These are phyloP conservation scores for Plasmodium malariae DNA, from an alignment of 169 alveolate genomes.

Conservation along the genomic window DNA sequence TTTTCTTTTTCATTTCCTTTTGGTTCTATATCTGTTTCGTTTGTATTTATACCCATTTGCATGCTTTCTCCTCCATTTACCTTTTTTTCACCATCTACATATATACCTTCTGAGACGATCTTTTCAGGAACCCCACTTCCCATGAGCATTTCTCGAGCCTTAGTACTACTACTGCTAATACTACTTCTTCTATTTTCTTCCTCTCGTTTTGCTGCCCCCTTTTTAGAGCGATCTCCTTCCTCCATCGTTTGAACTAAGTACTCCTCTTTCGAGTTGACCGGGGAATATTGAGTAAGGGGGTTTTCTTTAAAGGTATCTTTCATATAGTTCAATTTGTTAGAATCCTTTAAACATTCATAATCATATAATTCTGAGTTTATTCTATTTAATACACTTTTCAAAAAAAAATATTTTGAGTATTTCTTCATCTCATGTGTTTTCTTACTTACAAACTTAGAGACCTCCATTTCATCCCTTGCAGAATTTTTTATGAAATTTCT, in stretches of 20 bases:
- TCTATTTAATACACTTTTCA: slow-evolving; percentile 51
- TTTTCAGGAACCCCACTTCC: too few relatives aligned
- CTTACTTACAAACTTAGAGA: slow-evolving; percentile 20
- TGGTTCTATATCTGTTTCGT: not conserved
- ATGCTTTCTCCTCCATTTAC: too few relatives aligned
- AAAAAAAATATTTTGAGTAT: slow-evolving; percentile 58
- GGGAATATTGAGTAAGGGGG: not conserved
- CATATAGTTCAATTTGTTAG: slow-evolving; percentile 1
- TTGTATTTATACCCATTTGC: too few relatives aligned
- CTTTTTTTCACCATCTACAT: too few relatives aligned
- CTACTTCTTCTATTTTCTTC: not conserved
- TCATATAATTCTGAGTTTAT: slow-evolving; percentile 45
- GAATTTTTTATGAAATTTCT: slow-evolving; percentile 24
- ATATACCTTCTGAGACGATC: too few relatives aligned
- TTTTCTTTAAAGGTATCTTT: slow-evolving; percentile 10
- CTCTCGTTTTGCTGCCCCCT: not conserved
- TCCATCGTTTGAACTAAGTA: not conserved
- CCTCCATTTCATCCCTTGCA: not conserved
- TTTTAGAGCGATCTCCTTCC: not conserved
- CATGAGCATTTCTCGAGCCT: too few relatives aligned
- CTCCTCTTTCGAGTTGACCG: not conserved
- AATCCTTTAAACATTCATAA: slow-evolving; percentile 25
- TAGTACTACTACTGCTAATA: too few relatives aligned
- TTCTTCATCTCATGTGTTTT: slow-evolving; percentile 53
- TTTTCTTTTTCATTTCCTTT: not conserved